phyloP scores from a whole-genome alignment of 163 green algal genomes.

The Trebouxia gelatinosa region DNA sequence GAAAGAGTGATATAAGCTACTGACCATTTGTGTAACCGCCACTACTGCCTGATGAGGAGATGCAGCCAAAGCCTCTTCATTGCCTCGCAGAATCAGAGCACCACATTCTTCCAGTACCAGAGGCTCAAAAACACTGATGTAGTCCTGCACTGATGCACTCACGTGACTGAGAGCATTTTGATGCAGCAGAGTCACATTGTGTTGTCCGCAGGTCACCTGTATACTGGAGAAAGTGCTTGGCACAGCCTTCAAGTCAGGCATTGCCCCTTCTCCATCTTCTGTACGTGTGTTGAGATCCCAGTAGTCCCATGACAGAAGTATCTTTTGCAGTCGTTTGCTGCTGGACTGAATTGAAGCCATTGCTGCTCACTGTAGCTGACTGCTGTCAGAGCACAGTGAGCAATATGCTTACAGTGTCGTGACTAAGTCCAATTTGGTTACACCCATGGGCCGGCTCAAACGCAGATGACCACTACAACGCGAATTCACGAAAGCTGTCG shows the following conservation, averaged over 20 bases:
- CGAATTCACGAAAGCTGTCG: no score
- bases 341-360: no score
- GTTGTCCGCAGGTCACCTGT: slow-evolving; percentile 46
- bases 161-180: not conserved
- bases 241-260: slow-evolving; percentile 51
- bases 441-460: no score
- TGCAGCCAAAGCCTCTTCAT: slow-evolving; percentile 59
- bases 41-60: slow-evolving; percentile 12
- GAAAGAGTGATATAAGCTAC: not conserved
- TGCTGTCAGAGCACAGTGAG: no score
- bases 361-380: no score
- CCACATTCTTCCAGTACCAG: slow-evolving; percentile 87
- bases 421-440: no score
- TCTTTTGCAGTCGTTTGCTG: slow-evolving; percentile 52
- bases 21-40: not conserved
- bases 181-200: not conserved
- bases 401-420: no score
- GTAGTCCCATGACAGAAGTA: slow-evolving; percentile 83
- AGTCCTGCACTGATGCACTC: slow-evolving; percentile 63
- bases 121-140: slow-evolving; percentile 76
- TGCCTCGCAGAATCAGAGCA: slow-evolving; percentile 74
- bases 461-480: no score
- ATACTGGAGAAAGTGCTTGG: slow-evolving; percentile 61
- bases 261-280: slow-evolving; percentile 47
- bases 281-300: slow-evolving; percentile 60